These are phyloP conservation scores for Licmophora abbreviata DNA, from an alignment of 108 stramenopile species.

Conservation along the genomic window DNA sequence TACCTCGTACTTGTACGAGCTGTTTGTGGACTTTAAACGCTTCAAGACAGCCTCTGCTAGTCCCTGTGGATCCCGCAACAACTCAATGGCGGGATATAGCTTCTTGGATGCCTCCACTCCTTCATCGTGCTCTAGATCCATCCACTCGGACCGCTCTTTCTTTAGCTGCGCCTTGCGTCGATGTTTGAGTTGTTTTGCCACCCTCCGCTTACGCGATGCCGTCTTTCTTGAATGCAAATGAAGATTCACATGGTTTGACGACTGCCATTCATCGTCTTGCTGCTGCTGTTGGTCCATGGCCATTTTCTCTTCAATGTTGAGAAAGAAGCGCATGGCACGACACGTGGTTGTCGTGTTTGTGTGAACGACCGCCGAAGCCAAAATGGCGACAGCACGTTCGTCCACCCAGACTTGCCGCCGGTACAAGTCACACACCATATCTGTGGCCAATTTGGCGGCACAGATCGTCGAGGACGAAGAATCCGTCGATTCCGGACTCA, in stretches of 20 bases:
- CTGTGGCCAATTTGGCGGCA: constrained; percentile 82
- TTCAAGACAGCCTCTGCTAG: constrained; percentile 83
- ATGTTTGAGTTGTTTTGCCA: constrained; percentile 54
- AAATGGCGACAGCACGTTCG: constrained; percentile 87
- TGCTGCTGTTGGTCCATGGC: constrained; percentile 70
- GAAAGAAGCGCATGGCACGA: constrained; percentile 91
- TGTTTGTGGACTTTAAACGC: constrained; percentile 40
- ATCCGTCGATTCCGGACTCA: constrained; percentile 7
- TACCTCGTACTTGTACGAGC: constrained; percentile 70
- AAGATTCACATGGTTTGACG: constrained; percentile 54
- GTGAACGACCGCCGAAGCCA: constrained; percentile 69
- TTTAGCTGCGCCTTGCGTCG: constrained; percentile 55
- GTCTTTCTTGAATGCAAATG: constrained; percentile 82
- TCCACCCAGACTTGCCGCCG: constrained; percentile 95
- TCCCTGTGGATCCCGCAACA: constrained; percentile 94
- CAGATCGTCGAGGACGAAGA: constrained; percentile 53
- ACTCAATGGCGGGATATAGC: constrained; percentile 90
- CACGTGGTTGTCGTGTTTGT: constrained; percentile 51
- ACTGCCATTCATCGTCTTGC: constrained; percentile 68
- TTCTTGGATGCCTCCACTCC: constrained; percentile 58
- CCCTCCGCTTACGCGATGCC: constrained; percentile 29
- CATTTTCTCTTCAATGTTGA: constrained; percentile 92
- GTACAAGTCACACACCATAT: constrained; percentile 92
- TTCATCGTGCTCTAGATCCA: constrained; percentile 51
- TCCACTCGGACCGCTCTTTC: constrained; percentile 43